These are phyloP conservation scores for Nitzschia sp. DNA, from an alignment of 108 stramenopile genomes.

Conservation along the genomic window DNA sequence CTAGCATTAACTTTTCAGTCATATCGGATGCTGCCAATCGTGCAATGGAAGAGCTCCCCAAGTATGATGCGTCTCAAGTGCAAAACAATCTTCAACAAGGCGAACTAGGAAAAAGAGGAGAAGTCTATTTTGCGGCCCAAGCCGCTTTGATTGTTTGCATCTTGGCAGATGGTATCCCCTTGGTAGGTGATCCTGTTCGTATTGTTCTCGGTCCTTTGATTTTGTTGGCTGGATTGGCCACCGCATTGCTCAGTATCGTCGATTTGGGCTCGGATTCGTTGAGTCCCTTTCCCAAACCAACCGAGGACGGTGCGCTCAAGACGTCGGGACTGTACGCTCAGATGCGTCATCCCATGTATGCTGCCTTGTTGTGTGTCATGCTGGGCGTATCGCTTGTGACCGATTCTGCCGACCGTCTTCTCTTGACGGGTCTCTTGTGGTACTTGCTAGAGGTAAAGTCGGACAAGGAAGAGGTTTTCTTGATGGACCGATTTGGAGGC, in stretches of 20 bases:
- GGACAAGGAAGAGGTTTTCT: conserved; percentile 53
- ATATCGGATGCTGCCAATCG: not conserved
- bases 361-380: conserved; percentile 45
- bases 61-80: conserved; percentile 1
- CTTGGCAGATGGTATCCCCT: conserved; percentile 45
- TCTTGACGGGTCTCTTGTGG: conserved; percentile 46
- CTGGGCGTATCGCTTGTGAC: conserved; percentile 50
- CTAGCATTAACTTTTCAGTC: not conserved
- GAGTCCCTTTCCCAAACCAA: conserved; percentile 51
- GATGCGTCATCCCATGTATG: conserved; percentile 77
- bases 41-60: not conserved
- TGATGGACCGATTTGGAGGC: conserved; percentile 6
- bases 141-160: conserved; percentile 45
- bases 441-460: conserved; percentile 53
- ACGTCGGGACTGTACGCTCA: conserved; percentile 49
- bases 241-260: conserved; percentile 32
- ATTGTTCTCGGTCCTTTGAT: conserved; percentile 42
- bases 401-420: conserved; percentile 38
- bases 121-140: conserved; percentile 57
- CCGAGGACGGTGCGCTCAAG: conserved; percentile 30
- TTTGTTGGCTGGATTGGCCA: conserved; percentile 16
- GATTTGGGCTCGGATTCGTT: conserved; percentile 49
- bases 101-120: conserved; percentile 53
- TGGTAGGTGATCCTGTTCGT: conserved; percentile 39
- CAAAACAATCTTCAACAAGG: conserved; percentile 37